Evolutionary conservation across 768 basidiomycete species (phyloP).

Genomic region (Termitomyces titanicus): DNA sequence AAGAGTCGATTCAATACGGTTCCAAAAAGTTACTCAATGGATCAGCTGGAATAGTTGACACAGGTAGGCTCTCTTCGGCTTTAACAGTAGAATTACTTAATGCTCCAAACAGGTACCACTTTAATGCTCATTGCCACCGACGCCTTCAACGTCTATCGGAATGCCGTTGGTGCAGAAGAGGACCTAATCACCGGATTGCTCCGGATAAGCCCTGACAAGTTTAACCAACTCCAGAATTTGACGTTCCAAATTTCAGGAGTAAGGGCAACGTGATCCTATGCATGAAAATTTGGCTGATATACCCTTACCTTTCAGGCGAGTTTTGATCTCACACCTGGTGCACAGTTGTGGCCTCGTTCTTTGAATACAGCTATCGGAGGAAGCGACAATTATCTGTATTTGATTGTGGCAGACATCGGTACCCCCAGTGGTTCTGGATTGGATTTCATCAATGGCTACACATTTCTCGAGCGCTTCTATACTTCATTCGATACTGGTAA

Average conservation of each 20-base stretch:
- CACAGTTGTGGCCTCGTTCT: conserved; percentile 32
- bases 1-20: conserved; percentile 53
- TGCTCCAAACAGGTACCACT: conserved; percentile 35
- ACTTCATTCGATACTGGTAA: conserved; percentile 59
- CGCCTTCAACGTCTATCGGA: conserved; percentile 39
- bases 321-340: conserved; percentile 34
- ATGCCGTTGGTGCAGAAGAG: conserved; percentile 39
- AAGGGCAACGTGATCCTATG: conserved; percentile 43
- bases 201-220: conserved; percentile 46
- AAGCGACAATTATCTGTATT: conserved; percentile 22
- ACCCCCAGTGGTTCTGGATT: conserved; percentile 37
- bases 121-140: conserved; percentile 44
- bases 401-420: conserved; percentile 36
- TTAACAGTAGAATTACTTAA: neutral
- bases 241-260: conserved; percentile 51
- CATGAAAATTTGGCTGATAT: conserved; percentile 28
- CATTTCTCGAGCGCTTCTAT: conserved; percentile 62
- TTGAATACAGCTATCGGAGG: conserved; percentile 32
- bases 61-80: conserved; percentile 27
- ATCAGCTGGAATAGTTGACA: conserved; percentile 59
- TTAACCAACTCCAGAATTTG: conserved; percentile 45
- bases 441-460: conserved; percentile 51
- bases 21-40: conserved; percentile 31
- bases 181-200: conserved; percentile 48
- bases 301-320: conserved; percentile 20